A percentile compares a stretch with the other conserved stretches of the same genome.
phyloP scores from a whole-genome alignment of 1,284 basidiomycete genomes.

The Fistulinella cinereoalba region DNA sequence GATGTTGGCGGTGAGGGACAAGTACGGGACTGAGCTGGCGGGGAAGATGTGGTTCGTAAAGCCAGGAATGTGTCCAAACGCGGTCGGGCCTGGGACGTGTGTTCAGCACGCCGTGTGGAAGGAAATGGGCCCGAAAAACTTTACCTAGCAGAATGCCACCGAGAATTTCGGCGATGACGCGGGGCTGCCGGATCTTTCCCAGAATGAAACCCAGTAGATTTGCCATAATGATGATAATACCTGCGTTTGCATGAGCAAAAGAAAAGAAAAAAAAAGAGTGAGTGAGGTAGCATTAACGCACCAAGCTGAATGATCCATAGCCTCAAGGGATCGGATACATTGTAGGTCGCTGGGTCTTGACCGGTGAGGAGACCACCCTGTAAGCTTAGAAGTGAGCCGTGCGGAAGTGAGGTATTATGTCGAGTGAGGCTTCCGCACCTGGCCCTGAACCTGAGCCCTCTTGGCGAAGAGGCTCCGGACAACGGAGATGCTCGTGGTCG shows the following conservation, averaged over 20 bases:
- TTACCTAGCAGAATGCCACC: conserved; percentile 85
- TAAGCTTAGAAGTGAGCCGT: conserved; percentile 4
- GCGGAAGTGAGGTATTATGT: not conserved
- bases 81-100: conserved; percentile 60
- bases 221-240: conserved; percentile 65
- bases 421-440: conserved; percentile 29
- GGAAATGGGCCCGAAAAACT: conserved; percentile 1
- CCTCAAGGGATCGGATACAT: conserved; percentile 70
- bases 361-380: conserved; percentile 73
- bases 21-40: conserved; percentile 63
- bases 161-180: conserved; percentile 84
- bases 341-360: conserved; percentile 67
- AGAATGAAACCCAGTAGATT: conserved; percentile 72
- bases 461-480: conserved; percentile 32
- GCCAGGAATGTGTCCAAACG: conserved; percentile 70
- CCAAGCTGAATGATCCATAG: conserved; percentile 90
- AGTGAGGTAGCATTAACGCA: conserved; percentile 33
- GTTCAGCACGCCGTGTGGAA: not conserved
- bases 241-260: conserved; percentile 10
- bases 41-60: conserved; percentile 88
- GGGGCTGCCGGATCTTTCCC: conserved; percentile 78
- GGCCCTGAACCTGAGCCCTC: conserved; percentile 40
- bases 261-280: not conserved
- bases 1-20: conserved; percentile 89
- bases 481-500: conserved; percentile 35